Percentiles rank a stretch among this genome's conserved stretches.
These are phyloP conservation scores for Podila verticillata DNA, from an alignment of 192 early-diverging fungal species.

Conservation along the genomic window DNA sequence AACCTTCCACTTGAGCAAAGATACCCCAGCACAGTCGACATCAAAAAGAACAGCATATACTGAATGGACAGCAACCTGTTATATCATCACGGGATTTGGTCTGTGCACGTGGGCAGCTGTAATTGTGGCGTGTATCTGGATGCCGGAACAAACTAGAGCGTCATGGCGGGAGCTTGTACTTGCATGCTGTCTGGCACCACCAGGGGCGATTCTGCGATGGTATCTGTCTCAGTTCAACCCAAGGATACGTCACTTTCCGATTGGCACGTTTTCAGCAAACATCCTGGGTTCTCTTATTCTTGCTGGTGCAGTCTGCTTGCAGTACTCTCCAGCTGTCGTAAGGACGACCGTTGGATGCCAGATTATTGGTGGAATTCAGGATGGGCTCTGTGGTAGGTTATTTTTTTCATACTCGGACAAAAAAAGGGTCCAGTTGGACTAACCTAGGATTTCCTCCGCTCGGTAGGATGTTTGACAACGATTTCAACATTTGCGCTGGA, in stretches of 20 bases:
- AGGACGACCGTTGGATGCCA: constrained; percentile 29
- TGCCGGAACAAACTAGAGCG: constrained; percentile 5
- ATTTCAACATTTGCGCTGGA: constrained; percentile 57
- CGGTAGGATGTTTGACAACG: constrained; percentile 52
- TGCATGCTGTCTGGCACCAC: constrained; percentile 60
- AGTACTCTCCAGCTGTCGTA: constrained; percentile 19
- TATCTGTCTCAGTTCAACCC: constrained; percentile 57
- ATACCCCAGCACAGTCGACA: not conserved
- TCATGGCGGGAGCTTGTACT: constrained; percentile 45
- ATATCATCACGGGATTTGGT: not conserved
- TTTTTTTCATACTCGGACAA: not conserved
- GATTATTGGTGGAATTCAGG: constrained; percentile 49
- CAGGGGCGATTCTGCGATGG: constrained; percentile 61
- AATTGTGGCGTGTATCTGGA: constrained; percentile 43
- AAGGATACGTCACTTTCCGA: constrained; percentile 38
- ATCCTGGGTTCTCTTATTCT: constrained; percentile 54
- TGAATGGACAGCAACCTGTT: not conserved
- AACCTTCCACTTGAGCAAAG: not conserved
- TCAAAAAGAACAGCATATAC: not conserved
- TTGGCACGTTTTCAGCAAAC: constrained; percentile 65
- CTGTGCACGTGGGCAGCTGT: constrained; percentile 44
- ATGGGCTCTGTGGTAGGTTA: constrained; percentile 66
- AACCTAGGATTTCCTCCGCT: not conserved
- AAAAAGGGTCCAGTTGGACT: not conserved
- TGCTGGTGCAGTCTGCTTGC: constrained; percentile 52